phyloP scores from a whole-genome alignment of 2,329 filamentous ascomycete species.

The Talaromyces marneffei region DNA sequence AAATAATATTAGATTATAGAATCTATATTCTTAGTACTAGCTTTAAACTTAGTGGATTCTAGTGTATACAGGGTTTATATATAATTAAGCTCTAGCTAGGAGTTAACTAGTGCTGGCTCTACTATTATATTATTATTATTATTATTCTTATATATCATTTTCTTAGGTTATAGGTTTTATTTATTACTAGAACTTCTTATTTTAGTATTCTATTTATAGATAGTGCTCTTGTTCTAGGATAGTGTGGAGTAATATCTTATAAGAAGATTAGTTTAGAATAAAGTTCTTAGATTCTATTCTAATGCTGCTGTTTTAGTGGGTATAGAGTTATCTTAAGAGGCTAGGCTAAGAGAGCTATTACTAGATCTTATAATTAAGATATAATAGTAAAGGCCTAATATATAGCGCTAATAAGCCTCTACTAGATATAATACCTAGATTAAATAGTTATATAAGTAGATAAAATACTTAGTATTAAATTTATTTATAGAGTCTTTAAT shows the following conservation, averaged over 20 bases:
- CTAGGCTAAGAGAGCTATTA: neutral
- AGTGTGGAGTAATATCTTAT: neutral
- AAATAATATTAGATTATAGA: too few species aligned
- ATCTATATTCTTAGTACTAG: too few species aligned
- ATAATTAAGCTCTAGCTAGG: too few species aligned
- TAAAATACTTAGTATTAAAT: neutral
- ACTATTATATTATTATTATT: too few species aligned
- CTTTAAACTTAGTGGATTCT: too few species aligned
- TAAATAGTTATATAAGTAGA: neutral
- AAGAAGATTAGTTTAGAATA: neutral
- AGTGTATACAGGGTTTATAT: too few species aligned
- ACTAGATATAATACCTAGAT: neutral
- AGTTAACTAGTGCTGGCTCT: too few species aligned
- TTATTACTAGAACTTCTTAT: neutral
- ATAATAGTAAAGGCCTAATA: neutral
- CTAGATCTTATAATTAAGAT: neutral
- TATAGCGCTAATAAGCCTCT: neutral
- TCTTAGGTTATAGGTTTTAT: neutral
- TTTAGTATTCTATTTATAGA: neutral
- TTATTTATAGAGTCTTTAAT: neutral
- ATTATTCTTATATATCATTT: neutral
- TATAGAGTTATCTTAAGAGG: neutral
- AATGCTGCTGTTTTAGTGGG: neutral
- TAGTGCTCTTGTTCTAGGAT: neutral
- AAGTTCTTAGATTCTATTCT: neutral